Evolutionary conservation across 768 basidiomycete species (phyloP).

Genomic region (Leccinum longicurvipes): DNA sequence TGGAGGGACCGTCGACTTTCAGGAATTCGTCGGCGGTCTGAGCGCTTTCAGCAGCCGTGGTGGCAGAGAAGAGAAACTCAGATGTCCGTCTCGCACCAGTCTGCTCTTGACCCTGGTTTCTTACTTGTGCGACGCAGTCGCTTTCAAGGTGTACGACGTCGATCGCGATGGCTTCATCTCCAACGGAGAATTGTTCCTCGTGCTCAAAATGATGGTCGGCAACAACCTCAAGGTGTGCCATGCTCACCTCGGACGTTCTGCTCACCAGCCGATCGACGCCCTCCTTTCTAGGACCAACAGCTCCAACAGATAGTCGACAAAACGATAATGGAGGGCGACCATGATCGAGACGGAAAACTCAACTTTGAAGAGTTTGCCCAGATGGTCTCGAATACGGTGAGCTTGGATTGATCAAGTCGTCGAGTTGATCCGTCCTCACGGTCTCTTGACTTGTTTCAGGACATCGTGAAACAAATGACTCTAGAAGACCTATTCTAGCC

Average conservation of each 20-base stretch:
- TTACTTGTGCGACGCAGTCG: conserved; percentile 54
- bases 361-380: conserved; percentile 95
- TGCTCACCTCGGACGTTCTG: neutral
- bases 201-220: conserved; percentile 99
- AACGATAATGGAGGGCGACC: conserved; percentile 99
- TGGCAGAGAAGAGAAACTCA: conserved; percentile 93
- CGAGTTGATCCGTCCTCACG: conserved; percentile 5
- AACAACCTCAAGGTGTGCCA: conserved; percentile 87
- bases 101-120: neutral
- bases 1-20: conserved; percentile 97
- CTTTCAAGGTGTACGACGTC: conserved; percentile 99
- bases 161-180: conserved; percentile 97
- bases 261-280: neutral
- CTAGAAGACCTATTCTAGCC: conserved; percentile 84
- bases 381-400: conserved; percentile 95
- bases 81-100: conserved; percentile 57
- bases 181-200: conserved; percentile 96
- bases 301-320: conserved; percentile 99
- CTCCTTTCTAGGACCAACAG: conserved; percentile 77
- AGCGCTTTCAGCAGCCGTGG: conserved; percentile 98
- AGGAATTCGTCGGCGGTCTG: conserved; percentile 96
- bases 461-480: conserved; percentile 99
- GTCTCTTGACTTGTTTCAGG: conserved; percentile 42
- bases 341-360: conserved; percentile 95
- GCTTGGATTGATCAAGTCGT: conserved; percentile 21